Base-by-base conservation (phyloP, 2,329 filamentous ascomycete species). In the Diplodia intermedia region DNA sequence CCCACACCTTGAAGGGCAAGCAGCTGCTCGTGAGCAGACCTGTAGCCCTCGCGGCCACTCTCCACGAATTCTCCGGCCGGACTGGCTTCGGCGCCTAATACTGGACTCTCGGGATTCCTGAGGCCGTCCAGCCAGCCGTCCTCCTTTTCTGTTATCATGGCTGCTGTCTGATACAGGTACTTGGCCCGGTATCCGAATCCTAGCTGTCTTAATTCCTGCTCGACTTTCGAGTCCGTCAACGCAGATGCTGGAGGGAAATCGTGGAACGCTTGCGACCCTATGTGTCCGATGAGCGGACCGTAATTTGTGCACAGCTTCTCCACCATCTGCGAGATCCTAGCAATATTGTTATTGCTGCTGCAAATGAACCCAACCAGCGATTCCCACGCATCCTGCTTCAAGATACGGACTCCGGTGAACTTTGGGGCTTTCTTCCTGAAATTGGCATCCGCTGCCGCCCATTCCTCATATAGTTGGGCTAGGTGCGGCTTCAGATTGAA, bases 301-400 rank as follows among this genome's bases (percentile, higher is more conserved):
- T 97, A 99, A 75, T 96, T 86, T 33, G 86, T 79, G 77, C 96
- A 99, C 14, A 99, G 83, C 74, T 97, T 98, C 73, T 96, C 89
- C 26, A 94, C 93, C 95, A 99, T 99, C 79, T 96, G 92, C 5
- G 92, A 94, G 77, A 99, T 99, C 49, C 95, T 88, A 2, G 90
- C 86, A 69, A 99, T 99, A 77, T 99, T 97, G 81, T 99, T 99
- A 81, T 99, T 99, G 80, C 93, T 97, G 80, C 94, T 97, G 84
- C 95, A 99, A 71, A 99, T 99, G 79, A 99, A 99, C 68, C 91
- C 90, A 29, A 99, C 84, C 26, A 99, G 84, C 0, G 95, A 89
- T 79, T 99, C 95, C 95, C 96, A 99, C 0, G 94, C 90, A 82
- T 97, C 94, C 81, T 99, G 95, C 73, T 90, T 92, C 54, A 99